Evolutionary conservation across 805 yeast genomes (phyloP).

Genomic region (Schizosaccharomyces osmophilus): DNA sequence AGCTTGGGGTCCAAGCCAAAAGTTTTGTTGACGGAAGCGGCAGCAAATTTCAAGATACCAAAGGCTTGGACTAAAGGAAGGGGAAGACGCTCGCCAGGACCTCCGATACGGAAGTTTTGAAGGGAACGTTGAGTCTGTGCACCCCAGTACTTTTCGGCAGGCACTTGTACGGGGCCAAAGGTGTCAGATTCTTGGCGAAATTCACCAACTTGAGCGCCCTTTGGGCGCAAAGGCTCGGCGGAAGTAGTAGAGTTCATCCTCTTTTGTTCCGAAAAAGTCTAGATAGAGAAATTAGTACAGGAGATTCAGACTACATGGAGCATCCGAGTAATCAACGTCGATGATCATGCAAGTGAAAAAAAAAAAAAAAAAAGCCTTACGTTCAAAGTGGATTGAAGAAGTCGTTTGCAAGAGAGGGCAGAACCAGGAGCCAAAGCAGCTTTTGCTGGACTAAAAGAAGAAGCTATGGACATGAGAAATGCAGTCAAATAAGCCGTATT

Average conservation of each 20-base stretch:
- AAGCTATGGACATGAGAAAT: too few relatives aligned
- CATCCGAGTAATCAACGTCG: background rate
- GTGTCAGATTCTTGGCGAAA: slow-evolving; percentile 75
- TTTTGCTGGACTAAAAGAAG: too few relatives aligned
- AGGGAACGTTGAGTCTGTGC: slow-evolving; percentile 84
- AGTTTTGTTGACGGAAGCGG: slow-evolving; percentile 70
- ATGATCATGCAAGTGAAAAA: too few relatives aligned
- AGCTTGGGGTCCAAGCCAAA: slow-evolving; percentile 73
- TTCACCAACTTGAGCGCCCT: background rate
- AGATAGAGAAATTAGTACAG: background rate
- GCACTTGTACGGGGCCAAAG: slow-evolving; percentile 87
- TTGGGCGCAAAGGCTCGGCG: background rate
- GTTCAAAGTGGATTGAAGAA: too few relatives aligned
- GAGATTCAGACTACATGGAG: background rate
- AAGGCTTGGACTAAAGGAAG: slow-evolving; percentile 75
- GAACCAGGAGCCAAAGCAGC: too few relatives aligned
- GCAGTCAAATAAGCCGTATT: too few relatives aligned
- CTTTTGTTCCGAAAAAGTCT: background rate
- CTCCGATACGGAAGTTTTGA: slow-evolving; percentile 90
- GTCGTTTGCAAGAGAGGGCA: too few relatives aligned
- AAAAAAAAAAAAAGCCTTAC: too few relatives aligned
- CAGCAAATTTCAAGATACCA: slow-evolving; percentile 81
- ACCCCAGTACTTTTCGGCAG: slow-evolving; percentile 76
- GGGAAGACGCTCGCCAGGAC: slow-evolving; percentile 72
- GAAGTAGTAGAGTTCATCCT: background rate